Percentiles rank a stretch among this genome's conserved stretches.
These are phyloP conservation scores for Tuber melanosporum DNA, from an alignment of 495 filamentous ascomycete species.

Conservation along the genomic window DNA sequence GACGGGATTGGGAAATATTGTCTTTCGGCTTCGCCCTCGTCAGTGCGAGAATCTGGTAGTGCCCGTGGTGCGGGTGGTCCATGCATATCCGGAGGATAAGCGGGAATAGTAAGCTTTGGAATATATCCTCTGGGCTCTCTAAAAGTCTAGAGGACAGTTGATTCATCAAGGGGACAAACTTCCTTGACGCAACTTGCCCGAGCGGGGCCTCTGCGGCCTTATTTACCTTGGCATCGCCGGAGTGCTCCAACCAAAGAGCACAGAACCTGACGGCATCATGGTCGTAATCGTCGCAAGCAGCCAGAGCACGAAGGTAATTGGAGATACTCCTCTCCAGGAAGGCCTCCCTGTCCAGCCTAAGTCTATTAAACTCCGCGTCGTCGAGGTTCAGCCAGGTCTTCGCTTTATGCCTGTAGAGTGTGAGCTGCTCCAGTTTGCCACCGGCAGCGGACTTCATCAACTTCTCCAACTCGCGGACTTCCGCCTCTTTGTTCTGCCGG, in stretches of 20 bases:
- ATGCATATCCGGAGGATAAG: slow-evolving; percentile 74
- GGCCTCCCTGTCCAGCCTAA: slow-evolving; percentile 64
- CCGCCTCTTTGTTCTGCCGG: slow-evolving; percentile 69
- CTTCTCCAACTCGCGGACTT: slow-evolving; percentile 60
- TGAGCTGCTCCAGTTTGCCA: slow-evolving; percentile 47
- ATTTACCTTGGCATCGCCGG: slow-evolving; percentile 64
- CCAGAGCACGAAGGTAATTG: slow-evolving; percentile 82
- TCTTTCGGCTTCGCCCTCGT: slow-evolving; percentile 64
- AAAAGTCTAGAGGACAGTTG: slow-evolving; percentile 87
- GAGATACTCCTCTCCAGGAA: slow-evolving; percentile 83
- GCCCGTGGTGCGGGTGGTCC: slow-evolving; percentile 91
- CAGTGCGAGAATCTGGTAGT: slow-evolving; percentile 88
- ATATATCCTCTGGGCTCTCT: slow-evolving; percentile 53
- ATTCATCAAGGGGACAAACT: slow-evolving; percentile 91
- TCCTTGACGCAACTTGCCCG: slow-evolving; percentile 68
- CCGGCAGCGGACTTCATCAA: slow-evolving; percentile 52
- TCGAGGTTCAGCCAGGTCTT: slow-evolving; percentile 85
- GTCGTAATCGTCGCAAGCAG: slow-evolving; percentile 78
- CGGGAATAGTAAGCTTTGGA: slow-evolving; percentile 65
- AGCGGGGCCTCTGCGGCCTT: slow-evolving; percentile 65
- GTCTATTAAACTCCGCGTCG: slow-evolving; percentile 73
- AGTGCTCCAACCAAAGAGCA: slow-evolving; percentile 84
- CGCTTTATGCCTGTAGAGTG: slow-evolving; percentile 51
- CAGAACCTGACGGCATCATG: slow-evolving; percentile 90
- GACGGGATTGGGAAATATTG: slow-evolving; percentile 62